Base-by-base conservation (phyloP, 2,329 filamentous ascomycete species). In the Chrysoporthe austroafricana region DNA sequence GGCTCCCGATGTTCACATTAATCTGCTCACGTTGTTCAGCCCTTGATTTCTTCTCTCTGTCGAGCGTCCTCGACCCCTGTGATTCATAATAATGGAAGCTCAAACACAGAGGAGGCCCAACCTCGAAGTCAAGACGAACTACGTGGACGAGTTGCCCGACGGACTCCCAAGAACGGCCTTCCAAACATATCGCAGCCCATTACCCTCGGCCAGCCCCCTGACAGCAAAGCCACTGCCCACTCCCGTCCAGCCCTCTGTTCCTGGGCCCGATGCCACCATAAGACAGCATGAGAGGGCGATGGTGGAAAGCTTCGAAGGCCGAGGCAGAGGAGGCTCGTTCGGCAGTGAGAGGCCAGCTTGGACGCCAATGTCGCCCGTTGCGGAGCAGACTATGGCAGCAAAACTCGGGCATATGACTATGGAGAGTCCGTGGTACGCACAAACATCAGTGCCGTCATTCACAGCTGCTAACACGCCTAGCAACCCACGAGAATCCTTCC, bases 231-330 rank as follows among this genome's bases (percentile, higher is more conserved):
- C 64, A 11, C 68, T 79, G 26, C 79, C 78, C 11, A 78, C 76
- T 50, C 77, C 78, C 4, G 71, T 80, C 18, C 75, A 80, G 54
- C 61, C 69, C 50, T 72, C 75, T 11, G 72, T 74, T 8, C 71
- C 73, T n/a, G 69, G 68, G 18, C 75, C 77, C 59, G 79, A 80
- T 70, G 72, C 71, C 2, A 68, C 72, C 8, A 78, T 79, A 75
- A 76, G 76, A 59, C 74, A 74, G 60, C 79, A 79, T 60, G 77
- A 80, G 66, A 74, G 75, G 52, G 74, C 76, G 6, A 71, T 80
- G 68, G 71, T 79, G 13, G 76, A 78, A 46, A 76, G 76, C 39
- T 71, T 80, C 5, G 76, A 79, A 43, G 73, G 73, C 61, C 73
- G 72, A 62, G 32, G 57, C 44, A 63, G 63, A 42, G 63, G 60